Evolutionary conservation across 73 alveolate species (phyloP), one percentile per base, ranked within the genome.

Genomic region (Paramecium sexaurelia): DNA sequence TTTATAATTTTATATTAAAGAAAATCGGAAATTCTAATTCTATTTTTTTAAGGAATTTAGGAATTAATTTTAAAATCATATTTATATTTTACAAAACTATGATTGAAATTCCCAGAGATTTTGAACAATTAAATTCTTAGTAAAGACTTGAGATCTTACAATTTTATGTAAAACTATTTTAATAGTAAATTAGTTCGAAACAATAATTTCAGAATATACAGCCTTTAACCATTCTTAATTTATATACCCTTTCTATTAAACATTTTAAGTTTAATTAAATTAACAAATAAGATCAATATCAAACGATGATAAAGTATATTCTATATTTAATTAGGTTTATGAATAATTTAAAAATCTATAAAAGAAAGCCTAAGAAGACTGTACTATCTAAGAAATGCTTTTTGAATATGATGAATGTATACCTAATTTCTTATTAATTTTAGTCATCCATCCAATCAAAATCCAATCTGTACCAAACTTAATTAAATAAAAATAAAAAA

Each of bases 371-470:
- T 6, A 15, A 61, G 55, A 71, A 13, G 86, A 71, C 15, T 1
- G 15, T 11, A 71, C 19, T 3, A 71, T 71, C 19, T 13, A 33
- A 15, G 86, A 71, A 33, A 71, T 71, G 56, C 61, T 71, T 15
- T 13, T 19, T 22, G 86, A 71, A 37, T 37, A 71, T 33, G 86
- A 71, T 33, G 86, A 71, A 71, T 71, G 86, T 71, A 71, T 33
- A 0, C 3, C 0, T 13, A 5, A 51, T 3, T 1, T 26, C 29
- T 6, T 3, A 61, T 61, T 22, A 22, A 22, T 2, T n/a, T 26
- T 22, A 61, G 83, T 61, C 26, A 61, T 61, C 43, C 39, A 61
- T 24, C 83, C 83, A 10, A 61, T 61, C 17, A 13, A 26, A 29
- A 61, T 61, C 2, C 33, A 61, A 32, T 15, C 43, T 2, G 13